phyloP scores from a whole-genome alignment of 129 eudicot genomes.

The Rutidosis leptorrhynchoides region DNA sequence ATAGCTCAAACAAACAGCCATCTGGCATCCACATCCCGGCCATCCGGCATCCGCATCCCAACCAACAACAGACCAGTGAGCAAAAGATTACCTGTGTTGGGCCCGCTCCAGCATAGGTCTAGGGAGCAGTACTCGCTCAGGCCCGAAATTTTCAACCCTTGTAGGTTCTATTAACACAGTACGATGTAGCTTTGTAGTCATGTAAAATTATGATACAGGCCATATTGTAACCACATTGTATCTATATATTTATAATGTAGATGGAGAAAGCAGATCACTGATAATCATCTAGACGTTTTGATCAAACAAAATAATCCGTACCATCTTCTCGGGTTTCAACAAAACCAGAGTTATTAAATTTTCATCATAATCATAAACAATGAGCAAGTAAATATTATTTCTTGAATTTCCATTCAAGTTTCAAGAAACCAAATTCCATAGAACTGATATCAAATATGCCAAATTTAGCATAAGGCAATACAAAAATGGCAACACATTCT shows the following conservation, averaged over 20 bases:
- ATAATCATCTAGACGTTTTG: background rate
- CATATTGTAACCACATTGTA: background rate
- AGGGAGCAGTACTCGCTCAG: background rate
- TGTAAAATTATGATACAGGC: background rate
- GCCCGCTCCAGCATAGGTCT: background rate
- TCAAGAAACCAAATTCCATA: background rate
- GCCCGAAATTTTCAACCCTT: background rate
- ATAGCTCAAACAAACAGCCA: background rate
- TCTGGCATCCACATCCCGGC: background rate
- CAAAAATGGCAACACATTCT: slow-evolving; percentile 22
- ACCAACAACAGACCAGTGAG: background rate
- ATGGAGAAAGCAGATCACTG: background rate
- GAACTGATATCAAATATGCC: slow-evolving; percentile 18
- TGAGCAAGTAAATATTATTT: background rate
- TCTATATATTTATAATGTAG: too few relatives aligned
- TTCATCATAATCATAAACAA: background rate
- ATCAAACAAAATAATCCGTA: background rate
- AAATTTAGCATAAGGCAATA: slow-evolving; percentile 17
- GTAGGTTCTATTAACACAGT: background rate
- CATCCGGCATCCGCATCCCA: too few relatives aligned
- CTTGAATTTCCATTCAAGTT: slow-evolving; percentile 7
- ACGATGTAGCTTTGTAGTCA: background rate
- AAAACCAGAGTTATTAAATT: background rate
- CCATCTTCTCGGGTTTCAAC: background rate
- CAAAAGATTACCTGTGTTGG: background rate